Evolutionary conservation across 2,329 filamentous ascomycete species (phyloP).

Genomic region (Cadophora gregata): DNA sequence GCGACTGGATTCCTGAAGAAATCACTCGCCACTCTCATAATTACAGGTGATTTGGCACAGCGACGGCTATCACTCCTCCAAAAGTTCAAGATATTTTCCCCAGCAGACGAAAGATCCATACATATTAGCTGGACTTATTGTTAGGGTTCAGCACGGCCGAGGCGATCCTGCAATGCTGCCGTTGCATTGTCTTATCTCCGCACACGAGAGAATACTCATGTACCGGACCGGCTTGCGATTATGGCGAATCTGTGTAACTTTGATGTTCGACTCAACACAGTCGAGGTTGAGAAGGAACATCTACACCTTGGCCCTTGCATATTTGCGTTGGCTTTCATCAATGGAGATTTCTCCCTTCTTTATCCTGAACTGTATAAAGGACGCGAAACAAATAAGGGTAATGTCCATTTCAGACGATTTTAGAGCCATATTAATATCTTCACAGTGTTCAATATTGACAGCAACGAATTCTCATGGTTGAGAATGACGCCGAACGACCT

Average conservation of each 20-base stretch:
- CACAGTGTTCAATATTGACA: not conserved
- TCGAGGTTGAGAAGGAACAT: slow-evolving; percentile 11
- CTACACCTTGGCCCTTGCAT: not conserved
- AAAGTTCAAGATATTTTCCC: slow-evolving; percentile 1
- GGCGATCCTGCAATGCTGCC: slow-evolving; percentile 11
- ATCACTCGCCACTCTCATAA: not conserved
- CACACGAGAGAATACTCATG: slow-evolving; percentile 7
- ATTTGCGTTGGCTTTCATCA: slow-evolving; percentile 3
- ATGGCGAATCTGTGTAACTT: slow-evolving; percentile 18
- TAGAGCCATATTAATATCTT: not conserved
- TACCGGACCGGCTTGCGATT: slow-evolving; percentile 14
- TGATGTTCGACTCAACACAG: slow-evolving; percentile 4
- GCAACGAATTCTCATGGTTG: slow-evolving; percentile 5
- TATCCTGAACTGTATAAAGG: not conserved
- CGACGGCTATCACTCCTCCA: not conserved
- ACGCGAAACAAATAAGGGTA: not conserved
- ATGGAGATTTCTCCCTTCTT: slow-evolving; percentile 17
- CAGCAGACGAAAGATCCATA: slow-evolving; percentile 15
- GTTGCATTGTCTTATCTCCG: slow-evolving; percentile 10
- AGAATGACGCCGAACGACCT: not conserved
- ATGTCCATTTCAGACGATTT: not conserved
- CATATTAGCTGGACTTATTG: slow-evolving; percentile 10
- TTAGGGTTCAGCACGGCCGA: not conserved
- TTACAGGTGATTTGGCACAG: not conserved
- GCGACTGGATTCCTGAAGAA: slow-evolving; percentile 1